A percentile compares a stretch with the other conserved stretches of the same genome.
Evolutionary conservation across 148 eudicot species (phyloP).

Genomic region (Mesembryanthemum crystallinum): DNA sequence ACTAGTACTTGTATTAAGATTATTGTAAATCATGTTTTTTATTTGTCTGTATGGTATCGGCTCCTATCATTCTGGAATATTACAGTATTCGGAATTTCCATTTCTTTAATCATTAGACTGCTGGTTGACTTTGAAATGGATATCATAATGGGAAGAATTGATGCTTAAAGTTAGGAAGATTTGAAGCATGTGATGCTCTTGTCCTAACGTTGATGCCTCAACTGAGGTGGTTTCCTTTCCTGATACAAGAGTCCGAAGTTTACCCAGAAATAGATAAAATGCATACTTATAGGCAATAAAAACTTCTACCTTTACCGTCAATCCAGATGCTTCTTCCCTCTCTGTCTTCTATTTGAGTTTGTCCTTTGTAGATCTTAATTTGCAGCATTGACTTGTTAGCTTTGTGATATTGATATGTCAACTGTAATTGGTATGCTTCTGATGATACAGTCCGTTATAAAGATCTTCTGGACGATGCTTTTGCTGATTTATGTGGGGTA

Average conservation of each 20-base stretch:
- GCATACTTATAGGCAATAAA: neutral
- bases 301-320: neutral
- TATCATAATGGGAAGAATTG: neutral
- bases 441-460: conserved; percentile 78
- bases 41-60: neutral
- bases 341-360: neutral
- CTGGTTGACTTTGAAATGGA: neutral
- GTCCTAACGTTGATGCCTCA: neutral
- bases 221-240: neutral
- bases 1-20: too few species aligned
- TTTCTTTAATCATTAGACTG: neutral
- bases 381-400: neutral
- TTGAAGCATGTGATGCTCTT: neutral
- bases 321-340: conserved; percentile 7
- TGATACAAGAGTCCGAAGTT: conserved; percentile 2
- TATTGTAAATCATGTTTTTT: neutral
- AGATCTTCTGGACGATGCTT: conserved; percentile 79
- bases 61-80: neutral
- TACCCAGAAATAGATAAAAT: neutral
- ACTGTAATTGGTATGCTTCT: conserved; percentile 23
- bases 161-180: neutral
- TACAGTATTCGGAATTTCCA: neutral
- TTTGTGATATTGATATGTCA: neutral
- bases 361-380: neutral
- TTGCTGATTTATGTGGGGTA: conserved; percentile 61